Conservation (phyloP, 306 rosid genomes). For the Cucurbita ficifolia region DNA sequence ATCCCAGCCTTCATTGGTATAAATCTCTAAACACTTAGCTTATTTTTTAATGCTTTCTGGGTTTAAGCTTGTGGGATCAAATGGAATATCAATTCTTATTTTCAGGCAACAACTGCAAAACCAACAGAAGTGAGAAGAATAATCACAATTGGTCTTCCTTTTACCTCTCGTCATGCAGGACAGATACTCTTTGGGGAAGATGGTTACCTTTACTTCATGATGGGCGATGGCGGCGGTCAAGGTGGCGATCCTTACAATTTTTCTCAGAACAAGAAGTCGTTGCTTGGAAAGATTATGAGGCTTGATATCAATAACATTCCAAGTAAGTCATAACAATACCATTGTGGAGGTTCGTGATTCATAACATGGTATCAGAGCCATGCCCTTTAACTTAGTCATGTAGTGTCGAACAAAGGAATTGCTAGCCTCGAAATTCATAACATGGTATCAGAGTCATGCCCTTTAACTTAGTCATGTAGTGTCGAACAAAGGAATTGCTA, state of each 20-base stretch:
- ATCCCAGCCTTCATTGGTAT: conserved; percentile 61
- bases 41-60: background rate
- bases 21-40: conserved; percentile 1
- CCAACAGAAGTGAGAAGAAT: conserved; percentile 86
- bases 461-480: no score
- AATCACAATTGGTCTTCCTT: conserved; percentile 89
- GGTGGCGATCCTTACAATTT: conserved; percentile 86
- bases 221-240: conserved; percentile 77
- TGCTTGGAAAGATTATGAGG: conserved; percentile 95
- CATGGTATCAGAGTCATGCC: no score
- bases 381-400: no score
- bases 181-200: conserved; percentile 91
- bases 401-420: no score
- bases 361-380: no score
- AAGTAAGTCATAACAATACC: conserved; percentile 29
- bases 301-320: conserved; percentile 65
- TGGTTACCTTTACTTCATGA: conserved; percentile 77
- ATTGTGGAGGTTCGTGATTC: background rate
- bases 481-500: no score
- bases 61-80: conserved; percentile 7
- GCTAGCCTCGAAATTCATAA: no score
- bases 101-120: conserved; percentile 74
- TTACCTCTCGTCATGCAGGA: conserved; percentile 60
- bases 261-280: conserved; percentile 83
- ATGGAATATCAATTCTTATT: background rate